Evolutionary conservation across 768 basidiomycete genomes (phyloP).

Genomic region (Antrodiella citrinella): DNA sequence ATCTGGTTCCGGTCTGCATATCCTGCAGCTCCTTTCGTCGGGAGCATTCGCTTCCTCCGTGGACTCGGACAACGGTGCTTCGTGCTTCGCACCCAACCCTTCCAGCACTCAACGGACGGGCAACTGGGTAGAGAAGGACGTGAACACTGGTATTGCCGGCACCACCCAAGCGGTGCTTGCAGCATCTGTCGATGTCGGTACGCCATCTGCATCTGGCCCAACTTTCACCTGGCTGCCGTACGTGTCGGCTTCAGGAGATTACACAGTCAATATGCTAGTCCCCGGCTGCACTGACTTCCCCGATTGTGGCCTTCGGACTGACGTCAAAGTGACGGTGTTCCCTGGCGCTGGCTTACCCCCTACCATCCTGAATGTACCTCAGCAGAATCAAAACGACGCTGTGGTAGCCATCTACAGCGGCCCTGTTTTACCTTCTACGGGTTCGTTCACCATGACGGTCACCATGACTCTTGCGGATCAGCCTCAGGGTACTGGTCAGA

Average conservation of each 20-base stretch:
- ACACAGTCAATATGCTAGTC: constrained; percentile 75
- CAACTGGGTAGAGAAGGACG: constrained; percentile 56
- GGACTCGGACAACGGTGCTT: constrained; percentile 45
- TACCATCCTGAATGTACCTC: constrained; percentile 61
- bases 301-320: constrained; percentile 75
- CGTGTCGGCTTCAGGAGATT: constrained; percentile 82
- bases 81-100: constrained; percentile 72
- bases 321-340: constrained; percentile 76
- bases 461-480: constrained; percentile 62
- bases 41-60: constrained; percentile 85
- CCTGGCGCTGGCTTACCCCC: constrained; percentile 63
- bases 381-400: constrained; percentile 62
- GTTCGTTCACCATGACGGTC: constrained; percentile 66
- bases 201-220: constrained; percentile 53
- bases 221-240: constrained; percentile 87
- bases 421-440: constrained; percentile 67
- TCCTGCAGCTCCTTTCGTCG: constrained; percentile 87
- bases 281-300: constrained; percentile 81
- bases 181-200: constrained; percentile 57
- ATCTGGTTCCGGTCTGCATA: constrained; percentile 71
- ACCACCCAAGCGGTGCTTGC: constrained; percentile 72
- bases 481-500: constrained; percentile 54
- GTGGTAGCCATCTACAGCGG: constrained; percentile 68
- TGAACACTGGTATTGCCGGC: constrained; percentile 68
- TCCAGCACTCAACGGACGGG: constrained; percentile 67